Percentiles rank a stretch among this genome's conserved stretches.
These are phyloP conservation scores for Trichophyton equinum DNA, from an alignment of 2,329 filamentous ascomycete genomes.

Conservation along the genomic window DNA sequence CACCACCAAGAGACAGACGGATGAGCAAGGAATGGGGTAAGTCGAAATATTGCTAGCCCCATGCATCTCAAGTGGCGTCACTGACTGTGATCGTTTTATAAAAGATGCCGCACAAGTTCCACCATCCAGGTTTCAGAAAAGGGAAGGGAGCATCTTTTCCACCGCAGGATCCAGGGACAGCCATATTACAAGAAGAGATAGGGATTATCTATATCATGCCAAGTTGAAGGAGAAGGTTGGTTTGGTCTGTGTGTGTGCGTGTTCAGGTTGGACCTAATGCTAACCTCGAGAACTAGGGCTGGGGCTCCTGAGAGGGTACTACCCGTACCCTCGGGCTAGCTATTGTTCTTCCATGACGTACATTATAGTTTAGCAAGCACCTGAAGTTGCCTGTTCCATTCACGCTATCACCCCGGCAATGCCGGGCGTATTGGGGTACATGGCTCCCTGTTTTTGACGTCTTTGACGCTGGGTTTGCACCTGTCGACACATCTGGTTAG, in stretches of 20 bases:
- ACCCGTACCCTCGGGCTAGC: not conserved
- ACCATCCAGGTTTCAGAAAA: conserved; percentile 56
- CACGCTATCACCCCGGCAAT: not conserved
- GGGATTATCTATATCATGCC: conserved; percentile 46
- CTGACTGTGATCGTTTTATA: not conserved
- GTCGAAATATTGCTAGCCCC: not conserved
- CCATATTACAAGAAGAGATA: conserved; percentile 48
- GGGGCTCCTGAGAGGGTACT: not conserved
- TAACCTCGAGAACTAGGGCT: not conserved
- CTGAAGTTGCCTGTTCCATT: not conserved
- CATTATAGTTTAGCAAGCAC: not conserved
- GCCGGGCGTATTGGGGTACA: not conserved
- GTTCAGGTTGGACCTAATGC: not conserved
- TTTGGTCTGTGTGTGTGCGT: not conserved
- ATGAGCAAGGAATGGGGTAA: conserved; percentile 27
- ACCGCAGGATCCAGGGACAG: conserved; percentile 54
- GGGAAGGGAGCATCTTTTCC: conserved; percentile 55
- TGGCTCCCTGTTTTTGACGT: not conserved
- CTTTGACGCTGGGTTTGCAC: not conserved
- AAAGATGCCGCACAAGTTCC: conserved; percentile 53
- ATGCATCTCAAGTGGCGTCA: no score
- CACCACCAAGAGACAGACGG: conserved; percentile 20
- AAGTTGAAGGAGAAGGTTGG: conserved; percentile 35
- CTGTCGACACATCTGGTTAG: not conserved
- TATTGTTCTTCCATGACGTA: not conserved